Conservation (phyloP, 2,329 filamentous ascomycete species). For the Pseudophaeomoniella oleicola region DNA sequence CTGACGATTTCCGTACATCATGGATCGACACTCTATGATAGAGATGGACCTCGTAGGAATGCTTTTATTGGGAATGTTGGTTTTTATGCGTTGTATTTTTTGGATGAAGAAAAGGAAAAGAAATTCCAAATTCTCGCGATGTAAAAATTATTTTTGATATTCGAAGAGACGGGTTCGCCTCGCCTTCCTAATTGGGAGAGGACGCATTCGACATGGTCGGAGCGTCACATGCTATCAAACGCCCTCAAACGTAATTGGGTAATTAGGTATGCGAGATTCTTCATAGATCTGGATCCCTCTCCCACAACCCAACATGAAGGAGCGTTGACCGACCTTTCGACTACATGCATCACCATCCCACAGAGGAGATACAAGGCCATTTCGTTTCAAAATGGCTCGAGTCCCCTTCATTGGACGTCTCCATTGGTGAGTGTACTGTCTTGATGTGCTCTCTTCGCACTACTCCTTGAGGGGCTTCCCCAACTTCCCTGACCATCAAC, state of each 20-base stretch:
- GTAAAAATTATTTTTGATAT: conserved; percentile 2
- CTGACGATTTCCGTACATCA: conserved; percentile 17
- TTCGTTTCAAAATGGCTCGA: conserved; percentile 34
- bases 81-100: conserved; percentile 16
- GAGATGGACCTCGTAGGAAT: conserved; percentile 14
- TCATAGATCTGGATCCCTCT: too few species aligned
- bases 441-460: conserved; percentile 1
- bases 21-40: conserved; percentile 7
- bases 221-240: neutral
- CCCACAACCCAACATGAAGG: too few species aligned
- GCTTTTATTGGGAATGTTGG: conserved; percentile 16
- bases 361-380: too few species aligned
- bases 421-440: conserved; percentile 24
- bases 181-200: neutral
- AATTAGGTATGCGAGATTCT: too few species aligned
- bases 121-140: too few species aligned
- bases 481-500: conserved; percentile 2
- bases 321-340: too few species aligned
- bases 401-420: conserved; percentile 51
- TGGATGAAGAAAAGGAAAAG: conserved; percentile 8
- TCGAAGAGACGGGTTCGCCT: neutral
- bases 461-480: neutral
- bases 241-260: neutral
- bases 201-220: neutral
- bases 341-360: too few species aligned